Evolutionary conservation across 2,329 filamentous ascomycete genomes (phyloP), one percentile per base, ranked within the genome.

Genomic region (Didymella lethalis): DNA sequence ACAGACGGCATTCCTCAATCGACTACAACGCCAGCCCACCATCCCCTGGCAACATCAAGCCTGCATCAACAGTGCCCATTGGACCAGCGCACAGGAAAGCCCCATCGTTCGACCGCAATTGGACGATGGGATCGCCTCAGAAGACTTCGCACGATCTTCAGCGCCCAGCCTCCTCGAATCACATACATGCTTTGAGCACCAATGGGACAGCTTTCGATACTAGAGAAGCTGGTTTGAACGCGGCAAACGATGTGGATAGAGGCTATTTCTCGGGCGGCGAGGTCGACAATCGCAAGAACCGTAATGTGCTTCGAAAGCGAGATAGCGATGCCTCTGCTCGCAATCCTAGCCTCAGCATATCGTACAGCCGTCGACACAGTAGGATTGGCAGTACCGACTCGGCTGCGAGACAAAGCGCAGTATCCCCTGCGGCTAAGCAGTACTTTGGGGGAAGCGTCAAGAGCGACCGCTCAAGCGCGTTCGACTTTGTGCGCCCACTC

Each of bases 231-330:
- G 74, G 68, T 38, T 59, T 77, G 63, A 74, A 67, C 47, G 62
- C 72, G 71, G 71, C 78, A 45, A 77, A 79, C 55, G 91, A 96
- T 61, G 77, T 92, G 16, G 95, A 98, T 70, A 86, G 92, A 34
- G 94, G 93, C 25, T 98, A 98, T 76, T 97, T 97, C 73, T 97
- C 94, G 7, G 92, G 93, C 3, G 90, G 90, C 16, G 94, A 98
- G 70, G 82, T 88, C 11, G 93, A 97, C 63, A 86, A 86, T 43
- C 87, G 90, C 57, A 88, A 86, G 68, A 78, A 75, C 49, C 86
- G 91, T 45, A 96, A 92, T 72, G 83, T 95, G 46, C 81, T 97
- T 64, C 75, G 77, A 25, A 92, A 91, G 76, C 96, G 95, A 79
- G 88, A 91, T 36, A 81, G 78, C 62, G 79, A 80, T 20, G 80